phyloP scores from a whole-genome alignment of 2,329 filamentous ascomycete species.

The Aspergillus udagawae region DNA sequence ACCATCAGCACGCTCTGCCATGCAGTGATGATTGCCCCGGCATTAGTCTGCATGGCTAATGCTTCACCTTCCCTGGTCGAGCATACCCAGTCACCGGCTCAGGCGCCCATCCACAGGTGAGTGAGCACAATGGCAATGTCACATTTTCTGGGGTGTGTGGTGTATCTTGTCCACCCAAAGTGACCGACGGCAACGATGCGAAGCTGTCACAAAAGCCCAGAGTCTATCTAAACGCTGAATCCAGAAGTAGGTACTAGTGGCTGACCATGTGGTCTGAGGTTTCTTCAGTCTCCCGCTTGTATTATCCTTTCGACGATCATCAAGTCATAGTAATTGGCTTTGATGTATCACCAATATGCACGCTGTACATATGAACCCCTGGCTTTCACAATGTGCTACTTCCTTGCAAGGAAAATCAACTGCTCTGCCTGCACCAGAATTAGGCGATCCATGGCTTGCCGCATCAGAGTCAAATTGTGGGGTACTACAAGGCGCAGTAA shows the following conservation, averaged over 20 bases:
- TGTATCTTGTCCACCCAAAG: too few relatives aligned
- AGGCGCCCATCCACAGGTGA: slow-evolving; percentile 1
- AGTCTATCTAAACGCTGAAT: too few relatives aligned
- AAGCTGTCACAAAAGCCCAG: too few relatives aligned
- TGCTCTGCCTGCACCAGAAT: neutral
- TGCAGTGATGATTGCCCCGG: slow-evolving; percentile 19
- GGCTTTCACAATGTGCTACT: neutral
- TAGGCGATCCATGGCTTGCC: neutral
- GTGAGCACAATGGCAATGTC: neutral
- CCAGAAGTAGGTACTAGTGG: neutral
- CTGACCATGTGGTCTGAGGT: neutral
- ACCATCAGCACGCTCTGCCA: slow-evolving; percentile 11
- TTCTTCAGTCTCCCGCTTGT: neutral
- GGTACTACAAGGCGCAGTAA: neutral
- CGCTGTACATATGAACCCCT: neutral
- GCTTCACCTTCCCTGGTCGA: slow-evolving; percentile 10
- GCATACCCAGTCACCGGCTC: slow-evolving; percentile 8
- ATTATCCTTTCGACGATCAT: neutral
- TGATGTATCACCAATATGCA: neutral
- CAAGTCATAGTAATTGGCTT: neutral
- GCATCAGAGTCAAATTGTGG: neutral
- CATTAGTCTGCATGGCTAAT: slow-evolving; percentile 13
- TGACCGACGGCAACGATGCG: too few relatives aligned
- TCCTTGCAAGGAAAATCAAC: neutral
- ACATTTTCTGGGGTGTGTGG: neutral